These are phyloP conservation scores for Penicillium fuscoglaucum DNA, from an alignment of 2,329 filamentous ascomycete species.

Conservation along the genomic window DNA sequence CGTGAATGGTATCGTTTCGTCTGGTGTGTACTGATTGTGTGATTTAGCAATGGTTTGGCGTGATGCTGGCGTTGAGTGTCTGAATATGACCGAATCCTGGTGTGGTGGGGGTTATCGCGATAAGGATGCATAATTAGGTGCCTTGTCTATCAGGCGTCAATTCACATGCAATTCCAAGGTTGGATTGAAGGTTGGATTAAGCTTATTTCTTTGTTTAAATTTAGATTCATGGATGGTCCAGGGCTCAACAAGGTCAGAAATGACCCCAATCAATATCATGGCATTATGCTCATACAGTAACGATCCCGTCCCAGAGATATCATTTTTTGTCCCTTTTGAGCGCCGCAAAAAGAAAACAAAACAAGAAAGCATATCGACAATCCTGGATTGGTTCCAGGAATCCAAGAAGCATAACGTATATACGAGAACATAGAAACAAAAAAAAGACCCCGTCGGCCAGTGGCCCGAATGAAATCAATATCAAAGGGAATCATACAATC, in stretches of 20 bases:
- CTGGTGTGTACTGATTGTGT: background rate
- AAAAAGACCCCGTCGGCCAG: background rate
- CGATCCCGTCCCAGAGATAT: slow-evolving; percentile 24
- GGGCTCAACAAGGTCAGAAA: slow-evolving; percentile 1
- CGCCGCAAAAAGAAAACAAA: slow-evolving; percentile 19
- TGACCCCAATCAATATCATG: slow-evolving; percentile 19
- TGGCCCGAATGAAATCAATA: background rate
- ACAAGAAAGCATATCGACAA: slow-evolving; percentile 18
- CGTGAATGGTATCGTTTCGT: background rate
- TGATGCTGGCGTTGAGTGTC: background rate
- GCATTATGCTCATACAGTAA: slow-evolving; percentile 24
- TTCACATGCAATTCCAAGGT: background rate
- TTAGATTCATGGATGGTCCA: background rate
- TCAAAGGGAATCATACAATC: slow-evolving; percentile 23
- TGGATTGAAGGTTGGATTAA: background rate
- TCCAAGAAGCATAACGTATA: slow-evolving; percentile 15
- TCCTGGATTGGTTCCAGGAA: slow-evolving; percentile 1
- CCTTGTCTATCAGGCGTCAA: background rate
- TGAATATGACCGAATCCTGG: background rate
- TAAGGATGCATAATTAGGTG: background rate
- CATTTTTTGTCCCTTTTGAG: slow-evolving; percentile 25
- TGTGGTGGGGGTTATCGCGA: slow-evolving; percentile 18
- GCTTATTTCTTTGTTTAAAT: slow-evolving; percentile 2
- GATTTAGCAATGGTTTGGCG: background rate
- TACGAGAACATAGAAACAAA: slow-evolving; percentile 15